Conservation (phyloP, 495 filamentous ascomycete species). For the Rostrohypoxylon terebratum region DNA sequence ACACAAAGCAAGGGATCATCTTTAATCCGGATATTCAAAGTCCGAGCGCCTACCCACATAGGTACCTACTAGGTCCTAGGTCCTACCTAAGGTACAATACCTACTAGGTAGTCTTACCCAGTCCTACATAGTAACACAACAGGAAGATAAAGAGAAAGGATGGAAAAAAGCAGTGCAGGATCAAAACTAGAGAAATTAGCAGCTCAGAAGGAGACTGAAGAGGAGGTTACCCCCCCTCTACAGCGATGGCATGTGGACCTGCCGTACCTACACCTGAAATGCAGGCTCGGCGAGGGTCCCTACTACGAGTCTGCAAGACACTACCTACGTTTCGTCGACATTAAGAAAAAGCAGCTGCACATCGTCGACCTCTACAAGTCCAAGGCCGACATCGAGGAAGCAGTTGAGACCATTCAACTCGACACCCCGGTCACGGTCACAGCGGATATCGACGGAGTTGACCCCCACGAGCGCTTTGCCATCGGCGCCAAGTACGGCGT, state of each 20-base stretch:
- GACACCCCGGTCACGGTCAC: constrained; percentile 80
- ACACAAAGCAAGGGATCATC: constrained; percentile 19
- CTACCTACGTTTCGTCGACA: constrained; percentile 89
- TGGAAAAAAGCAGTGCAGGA: neutral
- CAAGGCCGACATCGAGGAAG: constrained; percentile 52
- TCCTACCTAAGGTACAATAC: too few species aligned
- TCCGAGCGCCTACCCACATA: neutral
- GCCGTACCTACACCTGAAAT: constrained; percentile 81
- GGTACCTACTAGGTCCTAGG: too few species aligned
- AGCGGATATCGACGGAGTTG: constrained; percentile 79
- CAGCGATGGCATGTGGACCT: constrained; percentile 63
- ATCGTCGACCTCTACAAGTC: constrained; percentile 73
- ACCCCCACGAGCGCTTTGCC: constrained; percentile 72
- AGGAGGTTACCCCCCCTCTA: constrained; percentile 31
- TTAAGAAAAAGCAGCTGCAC: constrained; percentile 82
- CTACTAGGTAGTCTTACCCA: too few species aligned
- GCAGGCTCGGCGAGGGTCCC: constrained; percentile 84
- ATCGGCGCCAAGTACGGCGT: constrained; percentile 86
- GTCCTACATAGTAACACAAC: neutral
- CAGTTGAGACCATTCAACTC: constrained; percentile 72
- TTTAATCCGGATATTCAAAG: neutral
- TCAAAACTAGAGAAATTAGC: neutral
- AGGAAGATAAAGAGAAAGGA: constrained; percentile 1
- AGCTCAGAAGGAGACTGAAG: constrained; percentile 9
- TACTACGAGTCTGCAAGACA: constrained; percentile 77